A percentile compares a stretch with the other conserved stretches of the same genome.
Conservation (phyloP, 2,329 filamentous ascomycete genomes). For the Aspergillus bombycis region DNA sequence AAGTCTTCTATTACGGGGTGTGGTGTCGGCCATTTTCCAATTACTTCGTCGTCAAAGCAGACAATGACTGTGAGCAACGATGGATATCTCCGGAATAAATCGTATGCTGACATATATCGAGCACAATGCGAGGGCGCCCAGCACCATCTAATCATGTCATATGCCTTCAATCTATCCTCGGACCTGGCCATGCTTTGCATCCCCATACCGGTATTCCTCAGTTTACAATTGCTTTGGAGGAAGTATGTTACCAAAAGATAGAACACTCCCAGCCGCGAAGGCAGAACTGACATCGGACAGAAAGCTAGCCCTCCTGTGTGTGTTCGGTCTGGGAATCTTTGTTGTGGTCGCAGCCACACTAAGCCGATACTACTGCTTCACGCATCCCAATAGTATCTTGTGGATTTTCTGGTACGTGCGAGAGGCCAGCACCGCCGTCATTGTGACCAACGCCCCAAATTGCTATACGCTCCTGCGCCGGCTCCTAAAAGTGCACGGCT, state of each 20-base stretch:
- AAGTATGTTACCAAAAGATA: neutral
- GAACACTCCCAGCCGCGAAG: neutral
- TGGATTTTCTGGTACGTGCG: neutral
- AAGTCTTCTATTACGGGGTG: neutral
- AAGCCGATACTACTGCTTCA: neutral
- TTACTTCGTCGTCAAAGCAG: neutral
- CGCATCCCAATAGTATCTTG: neutral
- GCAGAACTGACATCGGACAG: neutral
- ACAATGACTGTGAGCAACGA: neutral
- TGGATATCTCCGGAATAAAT: neutral
- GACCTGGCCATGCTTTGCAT: neutral
- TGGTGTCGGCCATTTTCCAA: neutral
- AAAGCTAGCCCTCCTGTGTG: neutral
- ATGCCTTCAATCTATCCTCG: neutral
- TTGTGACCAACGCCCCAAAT: neutral
- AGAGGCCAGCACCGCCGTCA: neutral
- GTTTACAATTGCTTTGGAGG: neutral
- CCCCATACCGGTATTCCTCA: neutral
- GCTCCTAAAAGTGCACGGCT: neutral
- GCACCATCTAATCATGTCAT: neutral
- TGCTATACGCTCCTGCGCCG: neutral
- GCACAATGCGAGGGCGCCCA: neutral
- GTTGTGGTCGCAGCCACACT: neutral
- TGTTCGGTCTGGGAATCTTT: neutral
- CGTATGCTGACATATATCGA: neutral